Conservation (phyloP, 208 protist genomes). For the Crithidia mellificae region DNA sequence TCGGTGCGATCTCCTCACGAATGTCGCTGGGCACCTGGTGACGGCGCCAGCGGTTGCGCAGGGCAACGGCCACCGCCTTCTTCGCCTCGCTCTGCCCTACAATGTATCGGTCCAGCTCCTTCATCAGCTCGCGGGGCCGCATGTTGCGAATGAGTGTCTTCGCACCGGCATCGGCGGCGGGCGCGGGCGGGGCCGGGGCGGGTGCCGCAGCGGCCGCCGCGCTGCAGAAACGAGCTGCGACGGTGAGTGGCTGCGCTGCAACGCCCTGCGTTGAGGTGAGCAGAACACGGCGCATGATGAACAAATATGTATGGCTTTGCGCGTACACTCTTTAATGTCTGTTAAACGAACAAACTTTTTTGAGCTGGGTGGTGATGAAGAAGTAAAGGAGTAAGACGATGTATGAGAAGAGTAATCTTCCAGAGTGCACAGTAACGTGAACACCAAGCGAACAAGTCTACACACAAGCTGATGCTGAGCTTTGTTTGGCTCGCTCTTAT, state of each 20-base stretch:
- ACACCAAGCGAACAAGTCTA: too few species aligned
- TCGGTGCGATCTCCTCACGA: conserved; percentile 92
- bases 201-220: conserved; percentile 47
- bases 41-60: conserved; percentile 95
- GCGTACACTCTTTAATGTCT: too few species aligned
- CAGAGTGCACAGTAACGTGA: too few species aligned
- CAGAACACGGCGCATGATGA: conserved; percentile 22
- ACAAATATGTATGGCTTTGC: too few species aligned
- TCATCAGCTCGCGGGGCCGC: conserved; percentile 93
- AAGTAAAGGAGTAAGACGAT: too few species aligned
- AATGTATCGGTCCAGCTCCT: conserved; percentile 96
- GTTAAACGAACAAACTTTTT: too few species aligned
- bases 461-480: too few species aligned
- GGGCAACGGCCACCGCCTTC: conserved; percentile 95
- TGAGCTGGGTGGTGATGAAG: too few species aligned
- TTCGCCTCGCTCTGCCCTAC: conserved; percentile 98
- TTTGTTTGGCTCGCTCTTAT: too few species aligned
- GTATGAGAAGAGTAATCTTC: too few species aligned
- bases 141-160: conserved; percentile 84
- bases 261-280: background rate
- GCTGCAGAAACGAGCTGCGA: conserved; percentile 45
- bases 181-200: conserved; percentile 26
- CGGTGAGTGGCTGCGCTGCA: conserved; percentile 7
- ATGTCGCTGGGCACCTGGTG: conserved; percentile 91
- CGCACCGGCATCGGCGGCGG: conserved; percentile 15